Evolutionary conservation across 164 flowering plant species (phyloP).

Genomic region (Taxillus chinensis): DNA sequence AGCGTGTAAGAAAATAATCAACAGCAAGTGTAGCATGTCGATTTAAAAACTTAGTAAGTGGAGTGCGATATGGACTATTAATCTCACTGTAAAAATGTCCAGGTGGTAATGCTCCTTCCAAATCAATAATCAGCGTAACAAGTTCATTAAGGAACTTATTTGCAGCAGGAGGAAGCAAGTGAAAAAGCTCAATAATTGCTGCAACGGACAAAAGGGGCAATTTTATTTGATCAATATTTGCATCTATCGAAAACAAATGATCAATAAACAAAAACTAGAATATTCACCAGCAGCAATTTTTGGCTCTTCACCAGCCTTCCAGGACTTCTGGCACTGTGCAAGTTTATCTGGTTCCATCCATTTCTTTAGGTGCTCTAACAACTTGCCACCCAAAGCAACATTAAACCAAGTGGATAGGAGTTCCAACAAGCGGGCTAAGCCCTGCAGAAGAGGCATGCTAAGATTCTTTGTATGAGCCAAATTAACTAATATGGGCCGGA

Average conservation of each 20-base stretch:
- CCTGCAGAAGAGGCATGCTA: slow-evolving; percentile 98
- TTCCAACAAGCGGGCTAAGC: slow-evolving; percentile 93
- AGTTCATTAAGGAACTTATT: slow-evolving; percentile 91
- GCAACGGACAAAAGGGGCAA: slow-evolving; percentile 22
- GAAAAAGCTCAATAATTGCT: slow-evolving; percentile 99
- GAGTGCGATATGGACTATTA: slow-evolving; percentile 96
- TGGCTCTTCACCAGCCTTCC: slow-evolving; percentile 99
- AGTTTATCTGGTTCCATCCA: slow-evolving; percentile 99
- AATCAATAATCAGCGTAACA: slow-evolving; percentile 82
- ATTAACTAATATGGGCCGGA: slow-evolving; percentile 92
- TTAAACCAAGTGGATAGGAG: slow-evolving; percentile 95
- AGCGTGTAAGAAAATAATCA: slow-evolving; percentile 87
- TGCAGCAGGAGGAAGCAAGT: slow-evolving; percentile 93
- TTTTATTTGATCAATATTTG: slow-evolving; percentile 2
- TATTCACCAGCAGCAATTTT: slow-evolving; percentile 91
- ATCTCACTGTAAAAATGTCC: slow-evolving; percentile 95
- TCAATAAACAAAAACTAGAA: slow-evolving; percentile 3
- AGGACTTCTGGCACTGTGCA: slow-evolving; percentile 82
- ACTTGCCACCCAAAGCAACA: slow-evolving; percentile 87
- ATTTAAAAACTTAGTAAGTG: slow-evolving; percentile 88
- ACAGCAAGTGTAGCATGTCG: slow-evolving; percentile 80
- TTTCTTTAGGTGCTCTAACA: slow-evolving; percentile 92
- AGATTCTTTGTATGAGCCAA: slow-evolving; percentile 94
- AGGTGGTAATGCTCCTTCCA: slow-evolving; percentile 86
- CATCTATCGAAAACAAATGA: not conserved